Evolutionary conservation across 2,329 filamentous ascomycete genomes (phyloP).

Genomic region (Aspergillus intermedius): DNA sequence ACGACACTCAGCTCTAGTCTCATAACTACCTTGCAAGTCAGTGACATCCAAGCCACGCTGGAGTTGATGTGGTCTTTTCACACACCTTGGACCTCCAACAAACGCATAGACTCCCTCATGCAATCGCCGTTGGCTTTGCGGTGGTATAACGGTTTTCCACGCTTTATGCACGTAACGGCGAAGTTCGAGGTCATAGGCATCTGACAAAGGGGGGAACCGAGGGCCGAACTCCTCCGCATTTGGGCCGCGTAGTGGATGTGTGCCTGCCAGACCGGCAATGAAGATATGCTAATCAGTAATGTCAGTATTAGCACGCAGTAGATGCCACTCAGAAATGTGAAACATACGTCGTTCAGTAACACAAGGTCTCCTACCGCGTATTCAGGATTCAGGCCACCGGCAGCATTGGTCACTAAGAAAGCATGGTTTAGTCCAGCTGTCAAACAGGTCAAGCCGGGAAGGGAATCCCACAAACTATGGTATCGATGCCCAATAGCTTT

Average conservation of each 20-base stretch:
- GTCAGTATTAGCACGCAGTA: constrained; percentile 9
- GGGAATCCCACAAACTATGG: constrained; percentile 46
- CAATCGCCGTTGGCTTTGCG: constrained; percentile 45
- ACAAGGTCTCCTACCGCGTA: constrained; percentile 61
- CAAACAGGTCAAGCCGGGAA: neutral
- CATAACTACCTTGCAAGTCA: constrained; percentile 42
- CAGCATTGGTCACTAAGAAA: constrained; percentile 56
- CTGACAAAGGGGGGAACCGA: constrained; percentile 58
- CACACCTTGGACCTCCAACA: constrained; percentile 55
- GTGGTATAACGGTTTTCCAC: constrained; percentile 46
- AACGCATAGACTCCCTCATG: constrained; percentile 63
- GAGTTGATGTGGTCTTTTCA: constrained; percentile 4
- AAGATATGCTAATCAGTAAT: constrained; percentile 50
- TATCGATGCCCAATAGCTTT: constrained; percentile 55
- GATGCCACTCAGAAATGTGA: neutral
- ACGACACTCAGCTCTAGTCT: constrained; percentile 59
- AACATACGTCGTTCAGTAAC: constrained; percentile 55
- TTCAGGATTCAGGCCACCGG: constrained; percentile 58
- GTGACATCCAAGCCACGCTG: neutral
- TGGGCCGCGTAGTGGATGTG: constrained; percentile 56
- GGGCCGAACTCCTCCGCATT: constrained; percentile 58
- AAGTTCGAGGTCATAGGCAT: constrained; percentile 59
- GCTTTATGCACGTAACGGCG: constrained; percentile 51
- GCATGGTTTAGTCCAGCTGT: constrained; percentile 3
- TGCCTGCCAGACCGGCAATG: constrained; percentile 54